Percentiles rank a stretch among this genome's conserved stretches.
Conservation (phyloP, 2,329 filamentous ascomycete genomes). For the Penicillium rolfsii region DNA sequence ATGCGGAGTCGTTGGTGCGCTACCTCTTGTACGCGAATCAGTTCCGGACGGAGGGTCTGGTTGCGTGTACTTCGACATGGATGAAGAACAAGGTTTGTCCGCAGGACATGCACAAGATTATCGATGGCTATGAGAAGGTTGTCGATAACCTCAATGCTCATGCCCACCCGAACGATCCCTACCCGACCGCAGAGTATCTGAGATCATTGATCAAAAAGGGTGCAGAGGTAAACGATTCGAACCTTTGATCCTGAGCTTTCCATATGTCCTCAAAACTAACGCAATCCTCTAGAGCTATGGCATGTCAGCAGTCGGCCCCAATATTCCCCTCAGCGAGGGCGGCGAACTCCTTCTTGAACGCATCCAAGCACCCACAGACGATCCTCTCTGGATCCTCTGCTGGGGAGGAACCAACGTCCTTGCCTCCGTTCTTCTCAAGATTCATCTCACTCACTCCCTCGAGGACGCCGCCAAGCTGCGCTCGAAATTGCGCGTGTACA, state of each 20-base stretch:
- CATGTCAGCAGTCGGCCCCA: constrained; percentile 42
- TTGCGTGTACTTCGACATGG: constrained; percentile 53
- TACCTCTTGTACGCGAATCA: constrained; percentile 53
- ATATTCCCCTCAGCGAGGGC: constrained; percentile 47
- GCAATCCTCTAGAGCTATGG: constrained; percentile 30
- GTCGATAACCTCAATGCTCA: constrained; percentile 56
- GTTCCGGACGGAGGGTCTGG: constrained; percentile 52
- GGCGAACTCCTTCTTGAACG: constrained; percentile 50
- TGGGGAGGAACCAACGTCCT: constrained; percentile 61
- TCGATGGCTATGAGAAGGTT: constrained; percentile 50
- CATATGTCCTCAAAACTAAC: background rate
- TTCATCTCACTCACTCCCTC: constrained; percentile 21
- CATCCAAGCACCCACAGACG: constrained; percentile 41
- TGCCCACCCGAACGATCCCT: constrained; percentile 49
- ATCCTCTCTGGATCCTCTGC: constrained; percentile 56
- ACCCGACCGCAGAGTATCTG: constrained; percentile 45
- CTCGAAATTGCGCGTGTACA: constrained; percentile 54
- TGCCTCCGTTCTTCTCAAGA: constrained; percentile 52
- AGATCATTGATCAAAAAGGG: constrained; percentile 45
- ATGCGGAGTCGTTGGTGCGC: constrained; percentile 50
- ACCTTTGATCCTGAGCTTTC: background rate
- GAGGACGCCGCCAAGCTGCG: constrained; percentile 43
- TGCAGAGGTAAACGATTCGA: constrained; percentile 41
- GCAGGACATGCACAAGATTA: constrained; percentile 50
- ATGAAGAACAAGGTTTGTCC: constrained; percentile 47